These are phyloP conservation scores for Penicillium sumatraense DNA, from an alignment of 2,329 filamentous ascomycete species.

Conservation along the genomic window DNA sequence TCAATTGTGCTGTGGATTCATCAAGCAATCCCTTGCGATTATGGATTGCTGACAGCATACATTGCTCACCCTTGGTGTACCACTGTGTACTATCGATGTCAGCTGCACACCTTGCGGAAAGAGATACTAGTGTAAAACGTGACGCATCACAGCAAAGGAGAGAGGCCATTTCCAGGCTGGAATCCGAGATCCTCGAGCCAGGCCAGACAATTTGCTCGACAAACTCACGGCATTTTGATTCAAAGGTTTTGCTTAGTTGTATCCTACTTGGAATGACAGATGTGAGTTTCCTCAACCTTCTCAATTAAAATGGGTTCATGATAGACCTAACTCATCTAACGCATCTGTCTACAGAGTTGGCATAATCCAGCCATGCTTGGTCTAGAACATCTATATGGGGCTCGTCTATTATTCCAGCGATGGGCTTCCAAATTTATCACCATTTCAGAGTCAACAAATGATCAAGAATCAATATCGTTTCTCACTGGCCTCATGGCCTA, in stretches of 20 bases:
- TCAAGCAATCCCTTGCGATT: neutral
- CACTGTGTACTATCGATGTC: neutral
- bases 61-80: neutral
- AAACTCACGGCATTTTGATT: neutral
- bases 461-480: neutral
- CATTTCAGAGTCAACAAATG: neutral
- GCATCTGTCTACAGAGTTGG: neutral
- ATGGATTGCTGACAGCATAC: neutral
- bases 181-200: neutral
- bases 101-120: neutral
- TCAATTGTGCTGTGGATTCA: neutral
- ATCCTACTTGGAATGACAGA: neutral
- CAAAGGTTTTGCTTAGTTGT: neutral
- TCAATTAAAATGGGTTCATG: neutral
- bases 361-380: neutral
- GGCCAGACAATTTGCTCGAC: neutral
- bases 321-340: neutral
- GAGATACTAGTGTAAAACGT: neutral
- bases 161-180: neutral
- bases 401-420: neutral
- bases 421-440: neutral
- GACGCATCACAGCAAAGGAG: neutral
- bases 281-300: neutral
- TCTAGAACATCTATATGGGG: neutral
- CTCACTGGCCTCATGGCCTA: neutral